Percentiles rank a stretch among this genome's conserved stretches.
Conservation (phyloP, 768 basidiomycete species). For the Hydnomerulius pinastri region DNA sequence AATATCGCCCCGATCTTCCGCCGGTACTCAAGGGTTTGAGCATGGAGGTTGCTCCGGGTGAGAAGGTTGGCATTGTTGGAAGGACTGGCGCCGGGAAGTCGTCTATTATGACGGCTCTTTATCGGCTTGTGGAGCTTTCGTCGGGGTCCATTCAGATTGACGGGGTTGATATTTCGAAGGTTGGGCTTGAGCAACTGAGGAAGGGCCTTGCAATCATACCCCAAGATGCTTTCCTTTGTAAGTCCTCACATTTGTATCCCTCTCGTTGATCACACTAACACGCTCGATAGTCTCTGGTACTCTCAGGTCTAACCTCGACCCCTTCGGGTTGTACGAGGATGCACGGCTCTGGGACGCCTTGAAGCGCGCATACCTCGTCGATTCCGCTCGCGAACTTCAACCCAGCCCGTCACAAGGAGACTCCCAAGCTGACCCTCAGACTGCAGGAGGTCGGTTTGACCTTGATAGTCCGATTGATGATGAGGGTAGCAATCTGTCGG, state of each 20-base stretch:
- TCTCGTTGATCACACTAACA: conserved; percentile 12
- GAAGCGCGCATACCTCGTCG: conserved; percentile 80
- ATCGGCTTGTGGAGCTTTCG: conserved; percentile 78
- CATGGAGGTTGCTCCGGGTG: conserved; percentile 69
- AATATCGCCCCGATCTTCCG: conserved; percentile 87
- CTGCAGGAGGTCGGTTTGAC: conserved; percentile 57
- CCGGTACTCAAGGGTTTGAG: conserved; percentile 81
- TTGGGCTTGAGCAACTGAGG: conserved; percentile 77
- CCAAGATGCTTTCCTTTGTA: conserved; percentile 64
- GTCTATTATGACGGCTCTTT: conserved; percentile 86
- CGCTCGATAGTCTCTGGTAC: conserved; percentile 65
- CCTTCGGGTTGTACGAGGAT: conserved; percentile 81
- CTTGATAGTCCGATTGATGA: conserved; percentile 85
- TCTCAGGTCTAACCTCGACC: conserved; percentile 85
- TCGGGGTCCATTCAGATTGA: conserved; percentile 80
- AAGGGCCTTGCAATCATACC: conserved; percentile 77
- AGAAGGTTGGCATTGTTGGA: conserved; percentile 93
- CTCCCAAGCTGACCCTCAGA: conserved; percentile 41
- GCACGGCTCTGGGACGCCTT: conserved; percentile 86
- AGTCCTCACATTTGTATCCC: conserved; percentile 4
- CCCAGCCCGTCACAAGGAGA: conserved; percentile 31
- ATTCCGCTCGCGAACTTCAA: conserved; percentile 35
- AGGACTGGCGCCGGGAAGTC: conserved; percentile 88
- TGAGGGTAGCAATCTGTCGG: conserved; percentile 83
- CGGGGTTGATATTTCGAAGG: conserved; percentile 77